Base-by-base conservation (phyloP, 805 yeast species). In the Metschnikowia arizonensis region DNA sequence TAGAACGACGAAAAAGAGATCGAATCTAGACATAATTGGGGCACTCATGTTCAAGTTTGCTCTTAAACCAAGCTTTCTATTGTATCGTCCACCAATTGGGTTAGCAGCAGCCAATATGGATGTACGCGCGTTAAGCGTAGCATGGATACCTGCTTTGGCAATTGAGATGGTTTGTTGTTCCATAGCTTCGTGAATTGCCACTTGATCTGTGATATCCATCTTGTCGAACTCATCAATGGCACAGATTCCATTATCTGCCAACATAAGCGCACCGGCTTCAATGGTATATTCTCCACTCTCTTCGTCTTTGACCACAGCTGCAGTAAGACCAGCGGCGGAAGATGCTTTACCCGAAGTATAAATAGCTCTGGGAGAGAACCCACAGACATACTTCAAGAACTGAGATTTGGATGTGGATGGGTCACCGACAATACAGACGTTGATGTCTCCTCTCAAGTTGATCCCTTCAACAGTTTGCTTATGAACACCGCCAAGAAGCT, bases 161-260 rank as follows among this genome's bases (percentile, higher is more conserved):
- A 93, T 93, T 12, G 97, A 90, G 54, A 93, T 93, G 0, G 99
- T 93, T 66, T 93, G 99, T 69, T 93, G 99, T 76, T 93, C 99
- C 99, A 93, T 93, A 19, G 98, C 99, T 71, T 93, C 99, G 69
- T 93, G 99, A 70, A 93, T 91, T 3, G 98, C 98, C 45, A 93
- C 98, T 68, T 93, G 98, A 67, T 93, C 98, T 1, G 82, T 68
- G 34, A 90, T 66, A 65, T 91, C 97, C 99, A 93, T 93, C 72
- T 93, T 93, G 63, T 93, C 99, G 58, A 93, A 93, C 70, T 93
- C 99, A 65, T 93, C 99, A 65, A 93, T 93, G 58, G 97, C 95
- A 76, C 99, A 93, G 50, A 93, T 87, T 50, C 99, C 99, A 61
- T 91, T 93, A 68, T 93, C 99, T 1, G 99, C 98, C 53, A 93